Conservation (phyloP, 192 early-diverging fungal species). For the Backusella mclennaniae region DNA sequence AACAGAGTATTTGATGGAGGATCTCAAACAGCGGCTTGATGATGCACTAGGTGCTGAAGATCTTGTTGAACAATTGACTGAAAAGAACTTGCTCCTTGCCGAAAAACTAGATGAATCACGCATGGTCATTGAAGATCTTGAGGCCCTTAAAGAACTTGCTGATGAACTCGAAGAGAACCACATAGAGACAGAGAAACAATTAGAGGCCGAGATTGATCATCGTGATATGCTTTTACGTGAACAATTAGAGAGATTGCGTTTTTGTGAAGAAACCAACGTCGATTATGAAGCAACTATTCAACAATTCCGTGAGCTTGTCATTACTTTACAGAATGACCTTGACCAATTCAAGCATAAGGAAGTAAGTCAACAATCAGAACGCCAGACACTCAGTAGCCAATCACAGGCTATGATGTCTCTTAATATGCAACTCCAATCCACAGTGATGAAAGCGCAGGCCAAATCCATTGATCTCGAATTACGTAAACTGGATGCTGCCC, state of each 20-base stretch:
- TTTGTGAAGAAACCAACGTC: conserved; percentile 73
- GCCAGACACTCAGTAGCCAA: conserved; percentile 54
- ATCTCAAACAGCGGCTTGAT: conserved; percentile 81
- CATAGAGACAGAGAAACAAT: conserved; percentile 80
- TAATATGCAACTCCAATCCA: conserved; percentile 77
- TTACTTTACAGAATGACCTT: conserved; percentile 74
- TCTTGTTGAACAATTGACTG: conserved; percentile 77
- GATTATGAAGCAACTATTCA: conserved; percentile 84
- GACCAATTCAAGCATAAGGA: conserved; percentile 65
- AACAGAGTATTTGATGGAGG: conserved; percentile 76
- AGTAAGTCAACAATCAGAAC: conserved; percentile 54
- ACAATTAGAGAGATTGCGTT: conserved; percentile 54
- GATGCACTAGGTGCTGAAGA: conserved; percentile 80
- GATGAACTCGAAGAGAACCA: conserved; percentile 94
- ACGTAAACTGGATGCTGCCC: conserved; percentile 79
- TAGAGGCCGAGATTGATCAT: conserved; percentile 79
- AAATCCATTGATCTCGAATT: conserved; percentile 91
- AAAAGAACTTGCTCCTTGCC: conserved; percentile 79
- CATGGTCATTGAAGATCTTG: conserved; percentile 78
- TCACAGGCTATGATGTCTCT: conserved; percentile 80
- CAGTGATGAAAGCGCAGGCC: conserved; percentile 81
- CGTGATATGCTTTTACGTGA: conserved; percentile 70
- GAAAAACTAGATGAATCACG: conserved; percentile 81
- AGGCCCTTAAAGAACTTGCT: conserved; percentile 84
- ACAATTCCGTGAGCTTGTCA: conserved; percentile 86